Evolutionary conservation across 2,329 filamentous ascomycete genomes (phyloP), one percentile per base, ranked within the genome.

Genomic region (Xylaria sp.): DNA sequence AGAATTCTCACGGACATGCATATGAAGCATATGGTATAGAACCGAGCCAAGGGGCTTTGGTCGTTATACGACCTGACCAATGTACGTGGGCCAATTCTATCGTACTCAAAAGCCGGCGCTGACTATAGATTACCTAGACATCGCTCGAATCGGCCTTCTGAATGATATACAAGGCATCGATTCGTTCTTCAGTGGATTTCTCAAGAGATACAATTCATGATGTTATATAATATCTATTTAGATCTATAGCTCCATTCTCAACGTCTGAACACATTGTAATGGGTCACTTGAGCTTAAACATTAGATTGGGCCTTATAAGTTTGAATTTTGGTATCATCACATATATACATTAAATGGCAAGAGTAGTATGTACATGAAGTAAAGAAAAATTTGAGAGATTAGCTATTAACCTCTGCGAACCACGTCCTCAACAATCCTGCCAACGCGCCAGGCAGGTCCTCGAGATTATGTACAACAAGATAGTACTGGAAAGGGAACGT

Each of bases 401-500:
- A 76, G 56, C 71, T 71, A 73, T 86, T 85, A 12, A 91, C 88
- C 80, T 91, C 89, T 0, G 92, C 90, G 85, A 99, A 97, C 97
- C 97, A 99, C 72, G 97, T 97, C 81, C 95, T 91, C 82, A 99
- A 81, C 73, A 97, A 87, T 32, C 92, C 92, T 15, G 94, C 93
- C 80, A 99, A 80, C 50, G 97, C 94, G 39, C 89, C 90, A 4
- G 97, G 96, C 76, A 99, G 84, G 80, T 99, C 96, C 76, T 91
- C 90, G 56, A 99, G 90, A 82, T 98, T 90, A 72, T 95, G 90
- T 66, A 99, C 96, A 73, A 99, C 93, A 64, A 99, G 83, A 79
- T 98, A 99, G 83, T 97, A 99, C 79, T 92, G 90, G 82, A 99
- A 99, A 0, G 97, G 96, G 80, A 99, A 99, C 8, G 90, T 91